phyloP scores from a whole-genome alignment of 2,329 filamentous ascomycete species.

The Taxawa tesnikishii region DNA sequence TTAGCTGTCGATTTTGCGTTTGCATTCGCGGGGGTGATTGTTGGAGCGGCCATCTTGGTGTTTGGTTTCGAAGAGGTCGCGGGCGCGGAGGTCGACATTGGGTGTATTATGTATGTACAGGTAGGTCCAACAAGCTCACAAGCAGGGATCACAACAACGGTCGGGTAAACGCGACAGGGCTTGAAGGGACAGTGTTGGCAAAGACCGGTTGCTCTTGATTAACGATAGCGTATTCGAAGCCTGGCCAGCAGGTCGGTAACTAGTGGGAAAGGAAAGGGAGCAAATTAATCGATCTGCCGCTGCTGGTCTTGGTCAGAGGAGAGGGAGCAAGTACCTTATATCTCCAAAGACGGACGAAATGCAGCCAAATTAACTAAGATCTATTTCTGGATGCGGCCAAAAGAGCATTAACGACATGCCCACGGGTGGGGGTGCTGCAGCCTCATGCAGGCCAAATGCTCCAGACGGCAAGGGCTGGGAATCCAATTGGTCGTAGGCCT shows the following conservation, averaged over 20 bases:
- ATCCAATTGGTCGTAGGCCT: no score
- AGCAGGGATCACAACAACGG: conserved; percentile 10
- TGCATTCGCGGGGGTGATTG: conserved; percentile 39
- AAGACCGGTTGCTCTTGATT: conserved; percentile 20
- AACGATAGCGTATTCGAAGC: conserved; percentile 32
- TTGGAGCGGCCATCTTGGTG: conserved; percentile 38
- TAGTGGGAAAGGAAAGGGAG: conserved; percentile 22
- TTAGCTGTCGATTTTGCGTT: conserved; percentile 49
- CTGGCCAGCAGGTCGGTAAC: conserved; percentile 33
- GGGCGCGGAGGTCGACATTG: conserved; percentile 33
- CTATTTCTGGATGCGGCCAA: conserved; percentile 34
- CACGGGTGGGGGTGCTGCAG: not conserved
- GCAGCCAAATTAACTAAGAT: conserved; percentile 22
- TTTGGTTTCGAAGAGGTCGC: conserved; percentile 27
- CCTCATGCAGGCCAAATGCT: no score
- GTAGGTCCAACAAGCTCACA: conserved; percentile 13
- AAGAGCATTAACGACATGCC: conserved; percentile 8
- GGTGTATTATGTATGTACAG: conserved; percentile 30
- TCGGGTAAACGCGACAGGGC: conserved; percentile 18
- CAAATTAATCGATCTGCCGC: conserved; percentile 33
- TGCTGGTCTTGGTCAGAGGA: conserved; percentile 22
- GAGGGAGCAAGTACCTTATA: conserved; percentile 32
- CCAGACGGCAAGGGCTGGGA: no score
- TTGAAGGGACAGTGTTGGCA: conserved; percentile 14
- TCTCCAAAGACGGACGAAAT: conserved; percentile 29